Conservation (phyloP, 495 filamentous ascomycete genomes). For the Aspergillus asperescens region DNA sequence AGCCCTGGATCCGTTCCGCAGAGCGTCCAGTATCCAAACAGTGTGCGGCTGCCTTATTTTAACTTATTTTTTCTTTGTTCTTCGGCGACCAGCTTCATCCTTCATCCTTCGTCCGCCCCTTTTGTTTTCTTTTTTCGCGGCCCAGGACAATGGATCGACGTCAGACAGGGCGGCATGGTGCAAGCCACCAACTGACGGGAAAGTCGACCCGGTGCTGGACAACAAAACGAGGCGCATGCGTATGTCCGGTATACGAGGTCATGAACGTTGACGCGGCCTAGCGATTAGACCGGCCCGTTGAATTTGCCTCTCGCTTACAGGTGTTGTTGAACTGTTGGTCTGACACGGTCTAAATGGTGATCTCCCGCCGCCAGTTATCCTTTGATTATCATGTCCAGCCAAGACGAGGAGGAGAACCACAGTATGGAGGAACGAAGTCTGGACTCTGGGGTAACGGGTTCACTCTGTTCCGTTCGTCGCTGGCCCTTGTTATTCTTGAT, state of each 20-base stretch:
- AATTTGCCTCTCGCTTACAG: conserved; percentile 8
- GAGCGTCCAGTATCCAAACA: not conserved
- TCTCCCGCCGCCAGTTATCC: conserved; percentile 16
- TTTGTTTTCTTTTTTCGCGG: conserved; percentile 2
- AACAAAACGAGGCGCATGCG: not conserved
- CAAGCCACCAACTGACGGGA: not conserved
- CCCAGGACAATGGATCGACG: not conserved
- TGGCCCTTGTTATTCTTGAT: not conserved
- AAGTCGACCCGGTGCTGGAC: not conserved
- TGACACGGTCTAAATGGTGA: conserved; percentile 16
- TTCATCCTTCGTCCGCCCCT: not conserved
- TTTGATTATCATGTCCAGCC: not conserved
- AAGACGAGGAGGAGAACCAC: not conserved
- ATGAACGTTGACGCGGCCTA: not conserved
- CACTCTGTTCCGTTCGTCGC: not conserved
- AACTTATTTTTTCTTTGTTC: conserved; percentile 14
- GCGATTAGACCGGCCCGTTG: not conserved
- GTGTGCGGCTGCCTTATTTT: conserved; percentile 16
- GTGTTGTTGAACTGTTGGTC: not conserved
- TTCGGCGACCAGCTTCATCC: not conserved
- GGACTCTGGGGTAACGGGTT: no score
- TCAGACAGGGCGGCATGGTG: not conserved
- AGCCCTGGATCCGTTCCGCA: conserved; percentile 10
- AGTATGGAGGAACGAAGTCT: no score
- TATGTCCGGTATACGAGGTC: not conserved